These are phyloP conservation scores for Exophiala phaeomuriformis DNA, from an alignment of 2,329 filamentous ascomycete species.

Conservation along the genomic window DNA sequence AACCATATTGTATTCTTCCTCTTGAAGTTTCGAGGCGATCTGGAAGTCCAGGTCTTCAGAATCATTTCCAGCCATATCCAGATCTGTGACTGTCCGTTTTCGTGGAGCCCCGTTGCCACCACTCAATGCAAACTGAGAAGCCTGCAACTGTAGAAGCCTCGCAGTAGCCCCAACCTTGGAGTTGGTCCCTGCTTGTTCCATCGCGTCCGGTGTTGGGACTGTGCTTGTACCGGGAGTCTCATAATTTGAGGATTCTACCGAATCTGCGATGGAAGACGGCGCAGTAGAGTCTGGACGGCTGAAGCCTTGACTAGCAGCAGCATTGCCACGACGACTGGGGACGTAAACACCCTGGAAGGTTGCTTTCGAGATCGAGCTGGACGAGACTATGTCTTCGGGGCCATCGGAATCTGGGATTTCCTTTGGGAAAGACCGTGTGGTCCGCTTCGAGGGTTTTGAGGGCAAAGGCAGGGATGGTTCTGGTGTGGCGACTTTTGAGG, in stretches of 20 bases:
- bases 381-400: slow-evolving; percentile 11
- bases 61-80: slow-evolving; percentile 37
- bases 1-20: slow-evolving; percentile 43
- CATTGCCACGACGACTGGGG: slow-evolving; percentile 1
- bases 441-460: slow-evolving; percentile 6
- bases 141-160: slow-evolving; percentile 42
- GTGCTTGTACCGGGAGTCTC: slow-evolving; percentile 59
- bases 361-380: slow-evolving; percentile 8
- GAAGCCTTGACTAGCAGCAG: slow-evolving; percentile 1
- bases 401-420: slow-evolving; percentile 27
- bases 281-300: slow-evolving; percentile 32
- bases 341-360: slow-evolving; percentile 21
- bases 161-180: slow-evolving; percentile 37
- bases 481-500: slow-evolving; percentile 20
- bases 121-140: slow-evolving; percentile 43
- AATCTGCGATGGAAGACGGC: slow-evolving; percentile 36
- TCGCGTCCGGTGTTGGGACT: slow-evolving; percentile 44
- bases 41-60: slow-evolving; percentile 40
- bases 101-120: slow-evolving; percentile 25
- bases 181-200: slow-evolving; percentile 27
- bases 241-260: slow-evolving; percentile 42
- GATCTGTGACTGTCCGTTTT: slow-evolving; percentile 39
- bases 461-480: slow-evolving; percentile 12
- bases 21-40: slow-evolving; percentile 52
- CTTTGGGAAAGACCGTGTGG: slow-evolving; percentile 9